Evolutionary conservation across 768 basidiomycete species (phyloP).

Genomic region (Tricholoma bakamatsutake): DNA sequence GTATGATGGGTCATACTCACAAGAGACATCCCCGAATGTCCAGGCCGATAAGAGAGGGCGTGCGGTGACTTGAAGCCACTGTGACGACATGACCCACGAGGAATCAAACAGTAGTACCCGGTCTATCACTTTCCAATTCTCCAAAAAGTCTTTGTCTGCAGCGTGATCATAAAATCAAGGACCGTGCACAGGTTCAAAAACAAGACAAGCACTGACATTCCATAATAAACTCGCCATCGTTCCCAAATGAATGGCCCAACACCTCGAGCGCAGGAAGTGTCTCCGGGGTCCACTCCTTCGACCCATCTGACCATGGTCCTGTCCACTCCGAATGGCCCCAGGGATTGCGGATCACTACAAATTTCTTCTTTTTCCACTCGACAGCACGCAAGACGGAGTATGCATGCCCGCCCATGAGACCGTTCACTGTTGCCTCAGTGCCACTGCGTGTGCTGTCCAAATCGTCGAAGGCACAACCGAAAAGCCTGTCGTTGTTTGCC

Average conservation of each 20-base stretch:
- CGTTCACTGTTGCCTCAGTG: conserved; percentile 25
- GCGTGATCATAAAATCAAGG: background rate
- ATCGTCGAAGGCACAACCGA: conserved; percentile 39
- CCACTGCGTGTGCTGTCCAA: conserved; percentile 26
- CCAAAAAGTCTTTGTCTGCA: conserved; percentile 31
- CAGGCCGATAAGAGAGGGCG: conserved; percentile 25
- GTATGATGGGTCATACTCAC: conserved; percentile 12
- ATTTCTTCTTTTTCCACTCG: conserved; percentile 41
- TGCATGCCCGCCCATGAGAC: conserved; percentile 36
- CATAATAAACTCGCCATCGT: conserved; percentile 50
- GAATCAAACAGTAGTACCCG: conserved; percentile 34
- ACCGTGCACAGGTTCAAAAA: background rate
- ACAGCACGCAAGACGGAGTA: conserved; percentile 43
- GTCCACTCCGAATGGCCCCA: conserved; percentile 47
- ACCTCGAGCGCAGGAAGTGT: conserved; percentile 38
- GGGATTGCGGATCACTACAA: conserved; percentile 45
- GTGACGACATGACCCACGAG: conserved; percentile 33
- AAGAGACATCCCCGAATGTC: conserved; percentile 38
- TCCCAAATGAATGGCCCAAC: conserved; percentile 41
- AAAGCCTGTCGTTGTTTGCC: conserved; percentile 43
- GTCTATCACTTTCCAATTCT: conserved; percentile 33
- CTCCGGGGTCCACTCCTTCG: conserved; percentile 48
- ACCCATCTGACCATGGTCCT: conserved; percentile 47
- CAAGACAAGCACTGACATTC: conserved; percentile 29
- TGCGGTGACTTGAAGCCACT: conserved; percentile 32